Evolutionary conservation across 306 rosid genomes (phyloP).

Genomic region (Glycine tomentella): DNA sequence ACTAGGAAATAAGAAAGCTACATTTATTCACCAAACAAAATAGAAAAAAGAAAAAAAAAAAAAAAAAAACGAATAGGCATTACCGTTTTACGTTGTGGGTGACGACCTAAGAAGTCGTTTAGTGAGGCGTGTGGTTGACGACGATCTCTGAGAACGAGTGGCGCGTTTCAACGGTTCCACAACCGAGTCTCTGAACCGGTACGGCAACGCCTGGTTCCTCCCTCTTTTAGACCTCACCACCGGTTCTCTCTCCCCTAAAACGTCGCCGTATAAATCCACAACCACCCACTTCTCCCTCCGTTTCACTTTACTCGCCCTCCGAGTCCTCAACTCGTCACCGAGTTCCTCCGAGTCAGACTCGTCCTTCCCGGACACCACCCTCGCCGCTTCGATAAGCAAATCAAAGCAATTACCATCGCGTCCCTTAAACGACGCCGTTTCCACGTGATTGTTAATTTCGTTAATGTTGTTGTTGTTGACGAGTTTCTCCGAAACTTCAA

Average conservation of each 20-base stretch:
- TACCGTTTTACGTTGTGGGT: conserved; percentile 18
- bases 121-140: conserved; percentile 22
- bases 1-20: background rate
- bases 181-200: conserved; percentile 60
- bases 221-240: conserved; percentile 64
- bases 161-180: conserved; percentile 58
- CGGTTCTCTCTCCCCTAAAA: conserved; percentile 50
- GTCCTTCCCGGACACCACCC: conserved; percentile 43
- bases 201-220: conserved; percentile 55
- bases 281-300: conserved; percentile 41
- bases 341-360: conserved; percentile 45
- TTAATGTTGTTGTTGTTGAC: background rate
- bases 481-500: background rate
- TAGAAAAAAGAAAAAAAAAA: background rate
- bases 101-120: conserved; percentile 39
- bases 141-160: conserved; percentile 1
- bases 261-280: conserved; percentile 41
- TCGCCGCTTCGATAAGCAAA: conserved; percentile 62
- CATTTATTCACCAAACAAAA: background rate
- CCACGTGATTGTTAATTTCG: background rate
- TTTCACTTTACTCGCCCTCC: background rate
- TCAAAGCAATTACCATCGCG: conserved; percentile 44
- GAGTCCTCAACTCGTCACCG: conserved; percentile 27
- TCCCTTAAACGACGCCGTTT: conserved; percentile 43
- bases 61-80: background rate